A percentile compares a stretch with the other conserved stretches of the same genome.
These are phyloP conservation scores for Piloderma croceum DNA, from an alignment of 768 basidiomycete species.

Conservation along the genomic window DNA sequence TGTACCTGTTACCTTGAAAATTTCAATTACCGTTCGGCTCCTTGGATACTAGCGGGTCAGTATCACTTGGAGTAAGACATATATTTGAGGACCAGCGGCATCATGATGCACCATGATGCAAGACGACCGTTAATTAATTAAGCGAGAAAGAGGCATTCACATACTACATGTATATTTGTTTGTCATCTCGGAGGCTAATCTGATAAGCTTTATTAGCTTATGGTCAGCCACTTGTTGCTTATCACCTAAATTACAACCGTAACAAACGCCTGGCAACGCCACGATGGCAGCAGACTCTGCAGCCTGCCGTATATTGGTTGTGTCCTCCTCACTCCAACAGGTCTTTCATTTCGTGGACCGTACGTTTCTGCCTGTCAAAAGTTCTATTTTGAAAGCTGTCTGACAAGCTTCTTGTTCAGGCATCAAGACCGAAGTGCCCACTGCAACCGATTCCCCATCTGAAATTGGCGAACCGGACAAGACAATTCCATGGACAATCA, in stretches of 20 bases:
- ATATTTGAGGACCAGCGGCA: no score
- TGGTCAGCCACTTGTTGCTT: background rate
- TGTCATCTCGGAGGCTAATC: conserved; percentile 6
- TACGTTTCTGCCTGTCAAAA: conserved; percentile 14
- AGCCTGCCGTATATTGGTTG: conserved; percentile 30
- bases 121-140: no score
- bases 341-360: conserved; percentile 27
- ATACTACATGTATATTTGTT: conserved; percentile 11
- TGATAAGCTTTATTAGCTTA: no score
- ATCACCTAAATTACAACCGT: background rate
- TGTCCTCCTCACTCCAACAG: conserved; percentile 24
- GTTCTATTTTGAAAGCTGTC: conserved; percentile 8
- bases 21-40: no score
- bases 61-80: no score
- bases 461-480: conserved; percentile 17
- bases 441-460: conserved; percentile 3
- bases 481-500: conserved; percentile 65
- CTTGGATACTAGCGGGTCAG: no score
- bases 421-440: conserved; percentile 1
- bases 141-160: background rate
- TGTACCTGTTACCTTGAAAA: no score
- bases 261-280: background rate
- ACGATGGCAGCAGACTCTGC: background rate
- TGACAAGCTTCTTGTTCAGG: conserved; percentile 7
- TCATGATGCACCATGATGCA: no score